Conservation (phyloP, 2,329 filamentous ascomycete genomes). For the Fonsecaea erecta region DNA sequence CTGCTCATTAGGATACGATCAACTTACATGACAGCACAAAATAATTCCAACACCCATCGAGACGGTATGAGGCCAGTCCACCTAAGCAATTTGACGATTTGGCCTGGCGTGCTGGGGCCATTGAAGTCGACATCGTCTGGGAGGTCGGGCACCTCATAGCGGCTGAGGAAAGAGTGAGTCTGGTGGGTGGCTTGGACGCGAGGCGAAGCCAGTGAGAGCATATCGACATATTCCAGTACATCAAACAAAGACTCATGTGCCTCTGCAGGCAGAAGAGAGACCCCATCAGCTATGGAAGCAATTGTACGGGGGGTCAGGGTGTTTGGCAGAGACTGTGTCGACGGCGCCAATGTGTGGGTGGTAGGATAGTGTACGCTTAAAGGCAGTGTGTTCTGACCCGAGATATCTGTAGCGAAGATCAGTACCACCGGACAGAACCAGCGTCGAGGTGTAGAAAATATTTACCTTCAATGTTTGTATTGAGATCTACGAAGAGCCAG, state of each 20-base stretch:
- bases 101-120: slow-evolving; percentile 35
- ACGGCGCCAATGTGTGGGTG: slow-evolving; percentile 41
- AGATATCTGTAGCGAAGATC: neutral
- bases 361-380: slow-evolving; percentile 43
- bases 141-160: slow-evolving; percentile 42
- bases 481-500: slow-evolving; percentile 29
- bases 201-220: slow-evolving; percentile 55
- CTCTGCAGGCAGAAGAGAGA: slow-evolving; percentile 43
- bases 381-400: slow-evolving; percentile 4
- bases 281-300: neutral
- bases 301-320: slow-evolving; percentile 34
- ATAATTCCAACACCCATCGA: slow-evolving; percentile 47
- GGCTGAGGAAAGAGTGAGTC: slow-evolving; percentile 32
- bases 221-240: slow-evolving; percentile 67
- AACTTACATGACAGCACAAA: slow-evolving; percentile 33
- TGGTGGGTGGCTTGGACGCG: slow-evolving; percentile 40
- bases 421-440: neutral
- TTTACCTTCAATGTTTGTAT: neutral
- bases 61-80: slow-evolving; percentile 51
- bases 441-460: neutral
- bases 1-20: neutral
- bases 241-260: slow-evolving; percentile 66
- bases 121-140: neutral
- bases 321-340: slow-evolving; percentile 37
- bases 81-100: slow-evolving; percentile 45